These are phyloP conservation scores for Fusarium sp. DNA, from an alignment of 2,329 filamentous ascomycete species.

Conservation along the genomic window DNA sequence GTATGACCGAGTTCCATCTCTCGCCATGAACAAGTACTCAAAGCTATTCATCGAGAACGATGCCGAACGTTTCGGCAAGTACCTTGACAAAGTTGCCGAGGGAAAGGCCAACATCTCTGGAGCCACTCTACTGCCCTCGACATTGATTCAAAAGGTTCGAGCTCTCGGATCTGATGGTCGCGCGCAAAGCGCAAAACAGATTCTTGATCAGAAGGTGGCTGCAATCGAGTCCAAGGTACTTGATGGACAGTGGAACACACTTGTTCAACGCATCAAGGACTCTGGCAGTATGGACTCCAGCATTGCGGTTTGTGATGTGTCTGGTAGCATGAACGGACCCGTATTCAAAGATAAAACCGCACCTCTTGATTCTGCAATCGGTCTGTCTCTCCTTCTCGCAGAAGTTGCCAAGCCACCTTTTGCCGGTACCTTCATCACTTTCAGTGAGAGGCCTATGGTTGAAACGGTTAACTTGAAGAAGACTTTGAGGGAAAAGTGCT, in stretches of 20 bases:
- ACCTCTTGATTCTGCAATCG: constrained; percentile 67
- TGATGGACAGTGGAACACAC: constrained; percentile 67
- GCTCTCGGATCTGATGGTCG: rapidly evolving
- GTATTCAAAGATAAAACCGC: constrained; percentile 59
- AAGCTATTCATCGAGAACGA: constrained; percentile 65
- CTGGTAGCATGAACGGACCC: constrained; percentile 62
- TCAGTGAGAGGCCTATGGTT: constrained; percentile 58
- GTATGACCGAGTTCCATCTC: constrained; percentile 67
- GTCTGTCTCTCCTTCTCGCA: constrained; percentile 67
- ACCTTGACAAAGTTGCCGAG: constrained; percentile 61
- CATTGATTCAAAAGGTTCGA: constrained; percentile 53
- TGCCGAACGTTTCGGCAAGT: constrained; percentile 60
- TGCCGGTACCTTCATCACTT: constrained; percentile 67
- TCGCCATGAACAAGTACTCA: constrained; percentile 68
- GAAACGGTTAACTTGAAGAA: constrained; percentile 54
- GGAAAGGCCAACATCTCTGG: constrained; percentile 67
- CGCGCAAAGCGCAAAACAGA: background rate
- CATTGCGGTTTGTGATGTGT: constrained; percentile 70
- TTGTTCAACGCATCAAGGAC: constrained; percentile 69
- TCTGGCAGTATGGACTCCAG: constrained; percentile 64
- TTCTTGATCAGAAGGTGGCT: constrained; percentile 48
- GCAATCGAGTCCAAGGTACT: constrained; percentile 54
- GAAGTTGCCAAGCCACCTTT: constrained; percentile 66
- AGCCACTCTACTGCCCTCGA: constrained; percentile 66
- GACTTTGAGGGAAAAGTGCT: constrained; percentile 58